A percentile compares a stretch with the other conserved stretches of the same genome.
Conservation (phyloP, 2,329 filamentous ascomycete species). For the Endocalyx cinctus region DNA sequence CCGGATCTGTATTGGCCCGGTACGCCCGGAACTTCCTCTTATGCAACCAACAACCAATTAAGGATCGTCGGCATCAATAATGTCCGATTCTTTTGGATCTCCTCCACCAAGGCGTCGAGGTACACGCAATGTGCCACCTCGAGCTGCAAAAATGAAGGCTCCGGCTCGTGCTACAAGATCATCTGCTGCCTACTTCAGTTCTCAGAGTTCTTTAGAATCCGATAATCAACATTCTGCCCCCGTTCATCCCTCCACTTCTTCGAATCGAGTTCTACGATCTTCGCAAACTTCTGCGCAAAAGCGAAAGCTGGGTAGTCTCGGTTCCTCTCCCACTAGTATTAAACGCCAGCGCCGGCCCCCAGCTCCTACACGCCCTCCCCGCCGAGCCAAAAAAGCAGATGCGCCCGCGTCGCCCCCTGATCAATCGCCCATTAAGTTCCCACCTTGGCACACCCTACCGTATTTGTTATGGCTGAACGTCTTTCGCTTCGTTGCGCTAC, state of each 20-base stretch:
- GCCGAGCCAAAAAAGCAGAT: too few relatives aligned
- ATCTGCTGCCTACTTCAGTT: slow-evolving; percentile 18
- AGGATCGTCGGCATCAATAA: too few relatives aligned
- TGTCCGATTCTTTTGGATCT: too few relatives aligned
- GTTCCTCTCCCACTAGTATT: slow-evolving; percentile 4
- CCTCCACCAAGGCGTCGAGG: slow-evolving; percentile 13
- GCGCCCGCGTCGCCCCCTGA: too few relatives aligned
- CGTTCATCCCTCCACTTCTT: not conserved
- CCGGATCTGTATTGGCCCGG: too few relatives aligned
- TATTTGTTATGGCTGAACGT: slow-evolving; percentile 67
- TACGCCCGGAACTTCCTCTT: too few relatives aligned
- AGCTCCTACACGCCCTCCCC: not conserved
- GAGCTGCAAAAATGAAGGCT: slow-evolving; percentile 24
- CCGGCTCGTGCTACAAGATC: slow-evolving; percentile 21
- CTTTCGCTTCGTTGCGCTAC: slow-evolving; percentile 62
- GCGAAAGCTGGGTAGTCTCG: too few relatives aligned
- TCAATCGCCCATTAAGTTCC: slow-evolving; percentile 48
- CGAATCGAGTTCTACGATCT: slow-evolving; percentile 8
- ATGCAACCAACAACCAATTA: too few relatives aligned
- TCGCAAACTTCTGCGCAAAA: slow-evolving; percentile 5
- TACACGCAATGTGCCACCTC: slow-evolving; percentile 21
- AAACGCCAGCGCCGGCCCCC: slow-evolving; percentile 5
- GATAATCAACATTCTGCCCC: slow-evolving; percentile 10
- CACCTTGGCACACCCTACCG: slow-evolving; percentile 44
- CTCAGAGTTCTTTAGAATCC: slow-evolving; percentile 7